Percentiles rank a stretch among this genome's conserved stretches.
Evolutionary conservation across 2,329 filamentous ascomycete species (phyloP).

Genomic region (Leptographium wingfieldii): DNA sequence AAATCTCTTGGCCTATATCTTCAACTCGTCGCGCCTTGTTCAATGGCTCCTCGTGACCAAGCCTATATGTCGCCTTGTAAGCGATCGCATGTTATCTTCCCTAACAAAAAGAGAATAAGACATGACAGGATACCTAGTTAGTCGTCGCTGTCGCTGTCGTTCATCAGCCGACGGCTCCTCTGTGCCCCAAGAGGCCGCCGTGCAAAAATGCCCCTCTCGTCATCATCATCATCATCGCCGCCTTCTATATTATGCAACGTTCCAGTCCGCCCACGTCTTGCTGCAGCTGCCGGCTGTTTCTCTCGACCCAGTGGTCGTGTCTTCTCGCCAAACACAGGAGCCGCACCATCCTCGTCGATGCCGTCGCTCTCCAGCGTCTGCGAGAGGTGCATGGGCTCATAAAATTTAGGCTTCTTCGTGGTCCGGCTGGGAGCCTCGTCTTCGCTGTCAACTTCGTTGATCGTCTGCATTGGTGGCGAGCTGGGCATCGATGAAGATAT

Average conservation of each 20-base stretch:
- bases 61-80: background rate
- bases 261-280: background rate
- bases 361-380: slow-evolving; percentile 7
- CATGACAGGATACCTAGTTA: background rate
- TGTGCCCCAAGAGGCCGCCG: background rate
- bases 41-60: no score
- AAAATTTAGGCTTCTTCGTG: background rate
- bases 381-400: slow-evolving; percentile 9
- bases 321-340: background rate
- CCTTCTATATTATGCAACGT: background rate
- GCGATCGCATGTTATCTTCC: background rate
- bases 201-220: background rate
- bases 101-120: background rate
- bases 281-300: background rate
- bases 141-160: slow-evolving; percentile 10
- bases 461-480: background rate
- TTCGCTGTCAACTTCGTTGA: background rate
- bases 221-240: background rate
- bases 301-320: background rate
- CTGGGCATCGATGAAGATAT: background rate
- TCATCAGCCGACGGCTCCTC: slow-evolving; percentile 4
- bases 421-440: background rate
- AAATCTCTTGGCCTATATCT: no score
- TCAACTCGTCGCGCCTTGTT: no score
- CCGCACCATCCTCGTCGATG: background rate